Conservation (phyloP, 148 eudicot species). For the Vaccinium darrowii region DNA sequence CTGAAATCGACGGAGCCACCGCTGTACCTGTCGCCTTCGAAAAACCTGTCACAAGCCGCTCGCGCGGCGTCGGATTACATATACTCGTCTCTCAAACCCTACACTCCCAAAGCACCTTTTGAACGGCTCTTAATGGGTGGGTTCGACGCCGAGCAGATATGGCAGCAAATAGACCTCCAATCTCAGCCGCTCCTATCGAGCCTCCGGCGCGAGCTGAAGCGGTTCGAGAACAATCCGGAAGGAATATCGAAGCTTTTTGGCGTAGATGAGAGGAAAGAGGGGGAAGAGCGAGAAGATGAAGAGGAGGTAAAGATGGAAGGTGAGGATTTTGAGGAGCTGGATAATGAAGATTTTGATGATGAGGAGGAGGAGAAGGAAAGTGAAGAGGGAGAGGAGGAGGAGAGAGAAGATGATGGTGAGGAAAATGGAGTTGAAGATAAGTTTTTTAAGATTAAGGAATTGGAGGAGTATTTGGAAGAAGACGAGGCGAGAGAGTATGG, state of each 20-base stretch:
- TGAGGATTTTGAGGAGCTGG: slow-evolving; percentile 21
- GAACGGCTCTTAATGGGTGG: slow-evolving; percentile 53
- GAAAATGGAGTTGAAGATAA: slow-evolving; percentile 69
- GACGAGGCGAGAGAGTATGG: slow-evolving; percentile 77
- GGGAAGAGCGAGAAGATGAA: slow-evolving; percentile 26
- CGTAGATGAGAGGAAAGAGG: slow-evolving; percentile 12
- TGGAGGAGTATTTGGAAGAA: slow-evolving; percentile 62
- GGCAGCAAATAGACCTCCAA: slow-evolving; percentile 90
- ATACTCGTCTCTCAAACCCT: slow-evolving; percentile 55
- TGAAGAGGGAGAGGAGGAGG: slow-evolving; percentile 24
- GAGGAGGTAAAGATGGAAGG: slow-evolving; percentile 24
- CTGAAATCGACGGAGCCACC: slow-evolving; percentile 70
- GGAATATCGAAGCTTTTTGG: slow-evolving; percentile 41
- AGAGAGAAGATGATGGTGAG: slow-evolving; percentile 33
- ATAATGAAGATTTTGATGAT: slow-evolving; percentile 18
- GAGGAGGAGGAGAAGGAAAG: slow-evolving; percentile 29
- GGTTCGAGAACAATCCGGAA: slow-evolving; percentile 62
- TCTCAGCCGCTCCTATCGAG: slow-evolving; percentile 55
- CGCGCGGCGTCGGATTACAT: slow-evolving; percentile 55
- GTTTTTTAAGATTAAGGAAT: slow-evolving; percentile 77
- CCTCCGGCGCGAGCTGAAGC: slow-evolving; percentile 49
- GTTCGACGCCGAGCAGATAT: slow-evolving; percentile 91
- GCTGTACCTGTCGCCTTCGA: slow-evolving; percentile 48
- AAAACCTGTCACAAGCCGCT: slow-evolving; percentile 50
- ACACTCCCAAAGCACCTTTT: slow-evolving; percentile 67